Conservation (phyloP, 345 rosid genomes). For the Salix dunnii region DNA sequence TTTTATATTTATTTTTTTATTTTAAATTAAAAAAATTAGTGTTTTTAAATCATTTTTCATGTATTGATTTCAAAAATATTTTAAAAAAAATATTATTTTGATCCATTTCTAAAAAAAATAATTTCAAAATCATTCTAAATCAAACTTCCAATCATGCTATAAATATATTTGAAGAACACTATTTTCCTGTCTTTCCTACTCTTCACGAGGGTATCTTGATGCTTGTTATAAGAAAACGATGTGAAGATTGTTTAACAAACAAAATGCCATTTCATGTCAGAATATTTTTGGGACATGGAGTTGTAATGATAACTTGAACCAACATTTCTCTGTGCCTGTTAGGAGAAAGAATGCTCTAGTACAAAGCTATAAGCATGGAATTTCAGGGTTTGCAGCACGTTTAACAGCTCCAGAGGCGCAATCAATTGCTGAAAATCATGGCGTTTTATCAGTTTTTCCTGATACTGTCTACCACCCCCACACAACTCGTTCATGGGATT, state of each 20-base stretch:
- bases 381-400: slow-evolving; percentile 79
- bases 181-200: too few relatives aligned
- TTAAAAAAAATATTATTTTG: too few relatives aligned
- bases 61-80: too few relatives aligned
- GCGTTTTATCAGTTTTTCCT: slow-evolving; percentile 70
- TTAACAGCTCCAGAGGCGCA: slow-evolving; percentile 64
- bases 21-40: background rate
- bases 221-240: background rate
- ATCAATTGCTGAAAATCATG: slow-evolving; percentile 46
- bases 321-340: background rate
- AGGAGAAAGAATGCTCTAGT: slow-evolving; percentile 51
- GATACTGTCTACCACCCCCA: slow-evolving; percentile 61
- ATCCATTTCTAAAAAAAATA: too few relatives aligned
- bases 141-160: too few relatives aligned
- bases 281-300: background rate
- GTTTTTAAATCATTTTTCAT: too few relatives aligned
- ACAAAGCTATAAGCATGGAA: slow-evolving; percentile 51
- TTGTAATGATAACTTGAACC: background rate
- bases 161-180: too few relatives aligned
- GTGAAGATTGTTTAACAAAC: background rate
- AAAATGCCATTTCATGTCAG: background rate
- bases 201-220: too few relatives aligned
- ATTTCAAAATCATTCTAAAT: too few relatives aligned
- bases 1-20: background rate
- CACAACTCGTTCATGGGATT: slow-evolving; percentile 95